Base-by-base conservation (phyloP, 306 rosid genomes). In the Amphicarpaea edgeworthii region DNA sequence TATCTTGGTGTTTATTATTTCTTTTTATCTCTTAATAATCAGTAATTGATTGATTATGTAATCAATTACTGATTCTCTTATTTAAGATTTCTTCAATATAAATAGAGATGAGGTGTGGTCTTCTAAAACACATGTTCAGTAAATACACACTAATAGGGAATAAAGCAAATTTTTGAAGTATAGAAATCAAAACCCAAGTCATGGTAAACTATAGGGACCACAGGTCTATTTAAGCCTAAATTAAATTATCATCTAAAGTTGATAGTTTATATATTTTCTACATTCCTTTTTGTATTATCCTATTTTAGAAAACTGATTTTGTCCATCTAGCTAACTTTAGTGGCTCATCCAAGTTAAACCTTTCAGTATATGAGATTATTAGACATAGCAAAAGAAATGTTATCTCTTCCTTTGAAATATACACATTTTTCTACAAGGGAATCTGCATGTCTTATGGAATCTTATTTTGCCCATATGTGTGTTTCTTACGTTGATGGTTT, bases 301-400 rank as follows among this genome's bases (percentile, higher is more conserved):
- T 60, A 23, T 54, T 73, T 40, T 67, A 60, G 55, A 68, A 68
- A 54, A 47, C 68, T 63, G 76, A 79, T 34, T 15, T 1, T 34
- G 21, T 55, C 61, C 47, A 64, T 66, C 42, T 76, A 10, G 24
- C 32, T 28, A 24, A 62, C 70, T 24, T 20, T 40, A 15, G 23
- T 72, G 37, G n/a, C 34, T 57, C 40, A 8, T 65, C 47, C 50
- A 58, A 23, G 64, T 54, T 70, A 65, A 66, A 63, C 24, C 76
- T 57, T 71, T 64, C 19, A 2, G 63, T 40, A 12, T 59, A 60
- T 24, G n/a, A n/a, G n/a, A n/a, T n/a, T n/a, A 5, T 73, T 73
- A 54, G 50, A 43, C 37, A 55, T 64, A 9, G 59, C 66, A 21
- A 49, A 46, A 65, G 9, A 64, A 16, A 14, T 79, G 23, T 62